These are phyloP conservation scores for Prunus kanzakura DNA, from an alignment of 306 rosid genomes.

Conservation along the genomic window DNA sequence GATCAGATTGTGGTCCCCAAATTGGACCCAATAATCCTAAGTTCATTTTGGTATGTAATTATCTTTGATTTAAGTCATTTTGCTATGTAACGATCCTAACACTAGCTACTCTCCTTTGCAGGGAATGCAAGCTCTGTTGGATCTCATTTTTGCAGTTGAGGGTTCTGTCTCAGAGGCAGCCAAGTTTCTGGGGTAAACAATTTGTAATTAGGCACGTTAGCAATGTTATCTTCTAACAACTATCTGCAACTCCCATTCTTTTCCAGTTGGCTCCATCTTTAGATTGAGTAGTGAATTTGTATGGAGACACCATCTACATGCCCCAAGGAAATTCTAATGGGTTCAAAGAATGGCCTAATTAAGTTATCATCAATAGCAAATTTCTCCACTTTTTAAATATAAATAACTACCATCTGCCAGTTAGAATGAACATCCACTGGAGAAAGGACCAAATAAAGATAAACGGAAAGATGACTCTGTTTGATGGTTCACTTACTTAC, in stretches of 20 bases:
- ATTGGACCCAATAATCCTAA: conserved; percentile 84
- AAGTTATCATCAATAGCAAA: neutral
- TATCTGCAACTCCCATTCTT: neutral
- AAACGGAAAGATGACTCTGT: neutral
- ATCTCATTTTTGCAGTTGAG: conserved; percentile 69
- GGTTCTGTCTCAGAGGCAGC: conserved; percentile 86
- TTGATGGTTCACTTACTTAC: neutral
- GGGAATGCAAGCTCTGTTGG: conserved; percentile 95
- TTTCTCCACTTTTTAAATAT: neutral
- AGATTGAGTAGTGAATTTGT: neutral
- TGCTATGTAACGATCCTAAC: neutral
- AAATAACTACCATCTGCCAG: neutral
- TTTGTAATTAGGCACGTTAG: neutral
- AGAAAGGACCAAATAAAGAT: neutral
- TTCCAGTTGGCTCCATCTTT: neutral
- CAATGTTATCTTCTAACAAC: neutral
- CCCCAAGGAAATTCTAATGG: neutral
- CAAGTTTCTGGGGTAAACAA: conserved; percentile 55
- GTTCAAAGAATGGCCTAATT: neutral
- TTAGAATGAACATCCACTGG: neutral
- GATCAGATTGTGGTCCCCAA: conserved; percentile 68
- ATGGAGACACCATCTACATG: neutral
- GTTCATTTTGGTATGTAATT: conserved; percentile 35
- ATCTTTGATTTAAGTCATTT: neutral
- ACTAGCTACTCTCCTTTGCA: neutral